Evolutionary conservation across 495 filamentous ascomycete genomes (phyloP), one percentile per base, ranked within the genome.

Genomic region (Tuber indicum): DNA sequence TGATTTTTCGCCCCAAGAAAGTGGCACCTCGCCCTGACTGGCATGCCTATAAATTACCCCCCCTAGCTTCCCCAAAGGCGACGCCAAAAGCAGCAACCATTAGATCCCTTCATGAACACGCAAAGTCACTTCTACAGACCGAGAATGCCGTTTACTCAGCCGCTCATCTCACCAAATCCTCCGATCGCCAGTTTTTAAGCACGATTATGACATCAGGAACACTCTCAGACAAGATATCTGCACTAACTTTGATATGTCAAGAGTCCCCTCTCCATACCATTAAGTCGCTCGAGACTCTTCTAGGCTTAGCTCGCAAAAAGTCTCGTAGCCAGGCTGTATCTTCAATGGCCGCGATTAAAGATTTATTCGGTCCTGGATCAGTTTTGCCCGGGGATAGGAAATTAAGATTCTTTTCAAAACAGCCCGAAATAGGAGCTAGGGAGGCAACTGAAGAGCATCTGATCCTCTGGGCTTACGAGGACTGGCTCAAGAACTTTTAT

Each of bases 141-240:
- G 96, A 99, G 85, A 88, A 88, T 84, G 85, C 88, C 69, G 77
- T 91, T 85, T 91, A 93, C 83, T 84, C 86, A 16, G 84, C 83
- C 10, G 85, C 85, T 6, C 84, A 88, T 75, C 82, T 87, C 84
- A 87, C 81, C 78, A 88, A 79, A 79, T 88, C 92, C 66, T 97
- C 96, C 1, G 92, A 94, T 16, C 91, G 94, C 82, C 96, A 92
- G 84, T 99, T 98, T 87, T 90, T 98, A 86, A 92, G 92, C 2
- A 96, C 94, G 8, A 97, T 99, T 84, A 98, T 99, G 96, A 86
- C 94, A 23, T 94, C 94, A 2, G 96, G 96, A 86, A 99, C 96
- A 12, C 88, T 97, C 73, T 96, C 94, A 47, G 96, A 99, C 85
- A 98, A 97, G 84, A 92, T 98, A 44, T 98, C 96, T 4, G 96